Percentiles rank a stretch among this genome's conserved stretches.
Evolutionary conservation across 768 basidiomycete genomes (phyloP).

Genomic region (Serendipita sp.): DNA sequence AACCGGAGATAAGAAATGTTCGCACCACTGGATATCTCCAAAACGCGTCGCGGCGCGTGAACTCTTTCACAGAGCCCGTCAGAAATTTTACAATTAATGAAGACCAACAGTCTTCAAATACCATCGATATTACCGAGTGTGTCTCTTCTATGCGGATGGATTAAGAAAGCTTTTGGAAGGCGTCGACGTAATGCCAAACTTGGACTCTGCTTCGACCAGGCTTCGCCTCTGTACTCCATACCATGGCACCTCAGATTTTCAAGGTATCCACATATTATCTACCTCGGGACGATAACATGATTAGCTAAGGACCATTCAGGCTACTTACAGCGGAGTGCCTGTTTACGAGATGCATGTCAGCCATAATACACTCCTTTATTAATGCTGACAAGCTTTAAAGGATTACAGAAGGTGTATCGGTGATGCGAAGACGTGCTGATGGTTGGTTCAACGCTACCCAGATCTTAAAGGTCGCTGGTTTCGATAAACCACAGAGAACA

Average conservation of each 20-base stretch:
- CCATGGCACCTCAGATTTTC: conserved; percentile 51
- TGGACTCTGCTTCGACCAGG: background rate
- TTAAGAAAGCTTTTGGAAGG: too few relatives aligned
- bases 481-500: conserved; percentile 96
- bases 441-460: conserved; percentile 99
- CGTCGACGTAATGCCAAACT: background rate
- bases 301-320: conserved; percentile 29
- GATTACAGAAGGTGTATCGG: conserved; percentile 91
- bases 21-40: background rate
- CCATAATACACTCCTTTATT: conserved; percentile 16
- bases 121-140: too few relatives aligned
- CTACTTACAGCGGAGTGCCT: conserved; percentile 84
- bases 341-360: conserved; percentile 74
- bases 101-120: too few relatives aligned
- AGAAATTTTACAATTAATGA: too few relatives aligned
- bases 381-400: conserved; percentile 31
- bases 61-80: too few relatives aligned
- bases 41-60: background rate
- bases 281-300: conserved; percentile 9
- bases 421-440: conserved; percentile 92
- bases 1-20: too few relatives aligned
- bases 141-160: too few relatives aligned
- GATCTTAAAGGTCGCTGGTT: conserved; percentile 96
- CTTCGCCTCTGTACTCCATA: too few relatives aligned
- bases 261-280: conserved; percentile 34